Evolutionary conservation across 2,329 filamentous ascomycete species (phyloP).

Genomic region (Colletotrichum cereale): DNA sequence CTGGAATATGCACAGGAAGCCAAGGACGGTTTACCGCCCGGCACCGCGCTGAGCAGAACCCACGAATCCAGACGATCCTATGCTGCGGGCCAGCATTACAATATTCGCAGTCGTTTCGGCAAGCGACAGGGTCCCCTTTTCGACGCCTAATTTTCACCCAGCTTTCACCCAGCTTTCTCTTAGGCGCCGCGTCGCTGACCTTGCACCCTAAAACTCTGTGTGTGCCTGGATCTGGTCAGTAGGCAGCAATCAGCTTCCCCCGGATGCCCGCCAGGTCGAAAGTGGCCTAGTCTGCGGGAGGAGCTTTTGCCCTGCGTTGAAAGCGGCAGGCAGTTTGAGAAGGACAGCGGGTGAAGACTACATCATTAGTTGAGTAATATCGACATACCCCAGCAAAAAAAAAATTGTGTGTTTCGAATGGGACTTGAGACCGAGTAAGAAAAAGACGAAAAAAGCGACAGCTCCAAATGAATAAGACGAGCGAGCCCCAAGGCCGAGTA

Average conservation of each 20-base stretch:
- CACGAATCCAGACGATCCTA: constrained; percentile 62
- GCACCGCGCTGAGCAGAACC: constrained; percentile 27
- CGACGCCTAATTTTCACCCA: constrained; percentile 57
- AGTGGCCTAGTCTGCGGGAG: constrained; percentile 47
- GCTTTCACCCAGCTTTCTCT: constrained; percentile 53
- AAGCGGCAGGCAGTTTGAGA: background rate
- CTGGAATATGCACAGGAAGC: background rate
- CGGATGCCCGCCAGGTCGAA: constrained; percentile 65
- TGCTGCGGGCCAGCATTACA: constrained; percentile 63
- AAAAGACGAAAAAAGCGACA: background rate
- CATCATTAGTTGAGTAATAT: background rate
- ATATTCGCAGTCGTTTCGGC: constrained; percentile 52
- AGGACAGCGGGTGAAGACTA: background rate
- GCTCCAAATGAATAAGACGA: background rate
- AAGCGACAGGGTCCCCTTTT: constrained; percentile 56
- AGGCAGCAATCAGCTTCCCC: constrained; percentile 42
- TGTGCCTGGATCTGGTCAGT: constrained; percentile 47
- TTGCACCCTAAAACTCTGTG: constrained; percentile 64
- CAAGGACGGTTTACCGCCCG: background rate
- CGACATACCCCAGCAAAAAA: no score
- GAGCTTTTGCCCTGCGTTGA: no score
- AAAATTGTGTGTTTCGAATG: background rate
- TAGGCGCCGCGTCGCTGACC: constrained; percentile 57
- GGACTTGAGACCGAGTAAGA: background rate
- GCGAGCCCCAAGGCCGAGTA: background rate